Percentiles rank a stretch among this genome's conserved stretches.
Evolutionary conservation across 768 basidiomycete genomes (phyloP).

Genomic region (Suillus weaverae): DNA sequence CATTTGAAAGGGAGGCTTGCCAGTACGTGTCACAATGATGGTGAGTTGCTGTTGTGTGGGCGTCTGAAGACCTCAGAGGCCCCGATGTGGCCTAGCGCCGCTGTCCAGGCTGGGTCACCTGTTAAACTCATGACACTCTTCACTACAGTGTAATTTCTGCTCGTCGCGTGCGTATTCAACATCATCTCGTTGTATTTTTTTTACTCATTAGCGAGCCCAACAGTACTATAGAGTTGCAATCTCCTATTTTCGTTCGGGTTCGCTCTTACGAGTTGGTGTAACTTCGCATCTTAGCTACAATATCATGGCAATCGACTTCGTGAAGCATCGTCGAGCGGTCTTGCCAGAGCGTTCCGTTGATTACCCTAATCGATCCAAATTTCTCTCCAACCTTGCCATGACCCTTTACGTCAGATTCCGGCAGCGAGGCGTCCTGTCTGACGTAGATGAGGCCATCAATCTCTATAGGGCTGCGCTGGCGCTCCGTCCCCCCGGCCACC

Average conservation of each 20-base stretch:
- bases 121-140: background rate
- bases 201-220: too few relatives aligned
- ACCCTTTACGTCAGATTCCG: background rate
- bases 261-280: background rate
- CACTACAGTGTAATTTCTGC: too few relatives aligned
- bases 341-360: background rate
- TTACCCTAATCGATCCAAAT: background rate
- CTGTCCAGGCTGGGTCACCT: too few relatives aligned
- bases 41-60: background rate
- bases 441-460: background rate
- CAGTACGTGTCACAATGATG: too few relatives aligned
- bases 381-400: background rate
- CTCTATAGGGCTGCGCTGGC: too few relatives aligned
- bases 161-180: too few relatives aligned
- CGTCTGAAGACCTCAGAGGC: background rate
- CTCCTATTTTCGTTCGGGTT: too few relatives aligned
- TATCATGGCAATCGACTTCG: background rate
- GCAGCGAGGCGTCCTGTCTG: background rate
- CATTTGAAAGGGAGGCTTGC: background rate
- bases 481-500: too few relatives aligned
- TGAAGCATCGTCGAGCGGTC: background rate
- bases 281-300: background rate
- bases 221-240: too few relatives aligned
- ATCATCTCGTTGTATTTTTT: too few relatives aligned
- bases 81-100: background rate